A percentile compares a stretch with the other conserved stretches of the same genome.
Conservation (phyloP, 345 rosid species). For the Eucalyptus viminalis region DNA sequence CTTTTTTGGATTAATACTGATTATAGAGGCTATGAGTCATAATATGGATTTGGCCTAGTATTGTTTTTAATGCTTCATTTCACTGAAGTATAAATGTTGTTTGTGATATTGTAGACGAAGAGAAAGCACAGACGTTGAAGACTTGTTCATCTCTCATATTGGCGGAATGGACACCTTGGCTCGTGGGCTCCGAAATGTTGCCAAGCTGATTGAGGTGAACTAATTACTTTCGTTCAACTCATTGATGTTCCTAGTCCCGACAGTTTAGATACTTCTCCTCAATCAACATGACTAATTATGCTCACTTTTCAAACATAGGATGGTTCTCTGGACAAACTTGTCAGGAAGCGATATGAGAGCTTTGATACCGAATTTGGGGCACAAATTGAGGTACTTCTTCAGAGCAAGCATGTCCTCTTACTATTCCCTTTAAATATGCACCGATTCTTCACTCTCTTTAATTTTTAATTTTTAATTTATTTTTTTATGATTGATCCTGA, state of each 20-base stretch:
- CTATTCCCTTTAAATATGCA: background rate
- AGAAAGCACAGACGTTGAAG: constrained; percentile 97
- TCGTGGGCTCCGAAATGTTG: constrained; percentile 89
- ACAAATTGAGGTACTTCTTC: constrained; percentile 40
- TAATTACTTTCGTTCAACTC: background rate
- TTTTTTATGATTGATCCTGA: background rate
- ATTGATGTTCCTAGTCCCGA: background rate
- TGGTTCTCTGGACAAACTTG: constrained; percentile 55
- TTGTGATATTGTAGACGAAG: constrained; percentile 47
- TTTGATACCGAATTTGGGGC: constrained; percentile 72
- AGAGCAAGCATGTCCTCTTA: background rate
- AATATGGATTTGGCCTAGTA: background rate
- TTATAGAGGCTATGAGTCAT: background rate
- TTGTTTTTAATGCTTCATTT: background rate
- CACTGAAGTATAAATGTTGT: background rate
- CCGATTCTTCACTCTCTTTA: background rate
- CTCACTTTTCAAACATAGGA: constrained; percentile 24
- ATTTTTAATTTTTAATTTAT: too few relatives aligned
- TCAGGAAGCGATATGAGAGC: constrained; percentile 61
- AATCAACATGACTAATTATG: background rate
- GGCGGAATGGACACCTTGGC: constrained; percentile 94
- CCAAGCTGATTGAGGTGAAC: constrained; percentile 64
- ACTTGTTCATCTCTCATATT: constrained; percentile 85
- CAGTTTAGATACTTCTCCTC: background rate
- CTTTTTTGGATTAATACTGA: background rate